A percentile compares a stretch with the other conserved stretches of the same genome.
These are phyloP conservation scores for Penicillium sp. DNA, from an alignment of 2,329 filamentous ascomycete species.

Conservation along the genomic window DNA sequence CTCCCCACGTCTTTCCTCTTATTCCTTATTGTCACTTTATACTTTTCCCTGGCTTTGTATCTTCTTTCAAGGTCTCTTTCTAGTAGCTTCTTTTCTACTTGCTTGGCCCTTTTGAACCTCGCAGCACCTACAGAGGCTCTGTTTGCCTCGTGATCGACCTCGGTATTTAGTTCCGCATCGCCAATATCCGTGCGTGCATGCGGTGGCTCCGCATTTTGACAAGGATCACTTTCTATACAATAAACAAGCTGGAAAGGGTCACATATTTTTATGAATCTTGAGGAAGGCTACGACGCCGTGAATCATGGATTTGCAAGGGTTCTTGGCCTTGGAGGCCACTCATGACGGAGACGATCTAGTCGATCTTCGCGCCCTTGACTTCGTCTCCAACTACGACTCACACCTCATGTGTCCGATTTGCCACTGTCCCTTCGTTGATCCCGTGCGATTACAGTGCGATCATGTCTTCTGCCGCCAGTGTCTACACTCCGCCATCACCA, in stretches of 20 bases:
- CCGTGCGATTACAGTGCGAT: slow-evolving; percentile 57
- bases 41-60: not conserved
- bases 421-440: slow-evolving; percentile 58
- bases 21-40: no score
- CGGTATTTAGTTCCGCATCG: slow-evolving; percentile 16
- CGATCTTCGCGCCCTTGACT: slow-evolving; percentile 57
- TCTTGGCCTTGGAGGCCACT: slow-evolving; percentile 29
- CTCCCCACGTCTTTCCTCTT: slow-evolving; percentile 8
- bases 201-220: slow-evolving; percentile 10
- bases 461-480: slow-evolving; percentile 61
- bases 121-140: slow-evolving; percentile 22
- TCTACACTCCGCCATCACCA: slow-evolving; percentile 48
- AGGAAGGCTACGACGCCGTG: not conserved
- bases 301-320: slow-evolving; percentile 33
- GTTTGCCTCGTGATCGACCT: slow-evolving; percentile 12
- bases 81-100: not conserved
- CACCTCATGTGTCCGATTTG: slow-evolving; percentile 63
- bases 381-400: slow-evolving; percentile 52
- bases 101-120: slow-evolving; percentile 10
- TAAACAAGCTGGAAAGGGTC: not conserved
- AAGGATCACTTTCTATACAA: slow-evolving; percentile 2
- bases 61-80: not conserved
- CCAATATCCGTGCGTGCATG: slow-evolving; percentile 9
- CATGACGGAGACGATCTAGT: slow-evolving; percentile 35
- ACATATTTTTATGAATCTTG: not conserved